Evolutionary conservation across 1,139 yeast genomes (phyloP).

Genomic region (Yamadazyma epiphylla): DNA sequence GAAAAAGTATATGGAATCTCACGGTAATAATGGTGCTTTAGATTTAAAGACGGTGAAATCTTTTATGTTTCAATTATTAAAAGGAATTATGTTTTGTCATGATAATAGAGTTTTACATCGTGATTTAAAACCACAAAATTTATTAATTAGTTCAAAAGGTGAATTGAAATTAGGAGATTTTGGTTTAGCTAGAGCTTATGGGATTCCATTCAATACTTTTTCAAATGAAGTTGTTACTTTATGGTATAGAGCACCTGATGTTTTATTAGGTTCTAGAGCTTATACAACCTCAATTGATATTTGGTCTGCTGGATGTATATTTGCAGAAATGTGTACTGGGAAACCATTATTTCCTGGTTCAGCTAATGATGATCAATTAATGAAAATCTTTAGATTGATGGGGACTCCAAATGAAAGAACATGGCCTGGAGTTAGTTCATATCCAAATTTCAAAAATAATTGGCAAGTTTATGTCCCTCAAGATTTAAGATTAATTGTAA

Average conservation of each 20-base stretch:
- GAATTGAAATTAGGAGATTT: slow-evolving; percentile 95
- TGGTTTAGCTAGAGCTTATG: slow-evolving; percentile 96
- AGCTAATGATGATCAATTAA: slow-evolving; percentile 90
- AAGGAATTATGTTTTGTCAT: slow-evolving; percentile 92
- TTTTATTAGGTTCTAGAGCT: slow-evolving; percentile 87
- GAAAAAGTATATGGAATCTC: slow-evolving; percentile 89
- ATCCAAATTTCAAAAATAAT: slow-evolving; percentile 80
- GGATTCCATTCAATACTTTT: slow-evolving; percentile 95
- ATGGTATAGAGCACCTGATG: slow-evolving; percentile 99
- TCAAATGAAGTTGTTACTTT: slow-evolving; percentile 96
- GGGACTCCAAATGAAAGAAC: slow-evolving; percentile 95
- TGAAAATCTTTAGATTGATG: slow-evolving; percentile 84
- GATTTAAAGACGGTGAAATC: slow-evolving; percentile 79
- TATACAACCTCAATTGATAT: slow-evolving; percentile 95
- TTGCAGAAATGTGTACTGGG: slow-evolving; percentile 99
- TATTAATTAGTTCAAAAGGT: slow-evolving; percentile 83
- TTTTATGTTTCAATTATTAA: slow-evolving; percentile 87
- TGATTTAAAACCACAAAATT: slow-evolving; percentile 92
- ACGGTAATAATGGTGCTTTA: slow-evolving; percentile 78
- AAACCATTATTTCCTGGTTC: slow-evolving; percentile 95
- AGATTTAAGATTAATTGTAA: slow-evolving; percentile 73
- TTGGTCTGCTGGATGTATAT: slow-evolving; percentile 98
- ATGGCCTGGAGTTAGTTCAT: slow-evolving; percentile 90
- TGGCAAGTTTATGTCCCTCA: slow-evolving; percentile 81
- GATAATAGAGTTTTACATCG: slow-evolving; percentile 93